Conservation (phyloP, 2,329 filamentous ascomycete genomes). For the Phoma herbarum region DNA sequence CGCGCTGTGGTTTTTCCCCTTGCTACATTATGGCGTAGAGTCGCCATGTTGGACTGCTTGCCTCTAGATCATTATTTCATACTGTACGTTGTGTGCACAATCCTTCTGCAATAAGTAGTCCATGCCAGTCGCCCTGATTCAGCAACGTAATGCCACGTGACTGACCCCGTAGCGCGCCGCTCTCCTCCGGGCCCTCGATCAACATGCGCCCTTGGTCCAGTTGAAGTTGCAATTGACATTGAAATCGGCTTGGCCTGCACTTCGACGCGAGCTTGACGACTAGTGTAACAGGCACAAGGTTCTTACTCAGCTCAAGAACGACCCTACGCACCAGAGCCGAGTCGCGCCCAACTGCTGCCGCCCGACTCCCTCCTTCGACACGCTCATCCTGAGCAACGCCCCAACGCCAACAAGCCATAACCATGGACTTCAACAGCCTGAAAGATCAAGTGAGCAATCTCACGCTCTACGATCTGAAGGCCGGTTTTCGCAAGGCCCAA, state of each 20-base stretch:
- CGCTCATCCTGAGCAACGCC: not conserved
- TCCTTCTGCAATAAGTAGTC: not conserved
- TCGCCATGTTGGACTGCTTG: not conserved
- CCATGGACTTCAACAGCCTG: slow-evolving; percentile 86
- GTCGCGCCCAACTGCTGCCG: slow-evolving; percentile 22
- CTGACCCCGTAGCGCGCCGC: not conserved
- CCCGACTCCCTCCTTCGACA: slow-evolving; percentile 1
- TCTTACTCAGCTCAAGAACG: not conserved
- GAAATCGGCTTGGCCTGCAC: not conserved
- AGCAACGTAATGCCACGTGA: slow-evolving; percentile 3
- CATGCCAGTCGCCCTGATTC: not conserved
- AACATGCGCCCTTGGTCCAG: slow-evolving; percentile 1
- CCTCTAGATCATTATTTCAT: not conserved
- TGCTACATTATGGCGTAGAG: not conserved
- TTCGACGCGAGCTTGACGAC: not conserved
- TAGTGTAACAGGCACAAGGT: not conserved
- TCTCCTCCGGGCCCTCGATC: not conserved
- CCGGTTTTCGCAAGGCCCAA: slow-evolving; percentile 91
- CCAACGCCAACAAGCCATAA: slow-evolving; percentile 34
- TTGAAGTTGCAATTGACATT: not conserved
- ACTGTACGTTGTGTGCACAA: too few relatives aligned
- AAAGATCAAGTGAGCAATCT: slow-evolving; percentile 90
- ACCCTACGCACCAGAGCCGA: slow-evolving; percentile 9
- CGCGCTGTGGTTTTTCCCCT: not conserved
- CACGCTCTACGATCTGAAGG: slow-evolving; percentile 94